Evolutionary conservation across 768 basidiomycete species (phyloP).

Genomic region (Russula brevipes): DNA sequence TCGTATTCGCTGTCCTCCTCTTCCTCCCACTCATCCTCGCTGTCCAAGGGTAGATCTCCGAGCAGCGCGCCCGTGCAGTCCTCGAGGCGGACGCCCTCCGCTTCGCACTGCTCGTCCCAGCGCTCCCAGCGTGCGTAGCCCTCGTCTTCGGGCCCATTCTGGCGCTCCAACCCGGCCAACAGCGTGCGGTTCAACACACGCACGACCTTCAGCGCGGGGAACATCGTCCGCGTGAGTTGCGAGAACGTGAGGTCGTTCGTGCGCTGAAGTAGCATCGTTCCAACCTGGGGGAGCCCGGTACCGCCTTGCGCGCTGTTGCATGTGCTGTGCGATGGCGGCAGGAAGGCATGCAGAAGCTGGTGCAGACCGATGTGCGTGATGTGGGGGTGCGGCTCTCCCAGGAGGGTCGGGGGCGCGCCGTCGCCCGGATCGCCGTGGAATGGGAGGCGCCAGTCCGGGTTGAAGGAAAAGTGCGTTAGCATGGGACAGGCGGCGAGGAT

Average conservation of each 20-base stretch:
- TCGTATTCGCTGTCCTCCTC: slow-evolving; percentile 30
- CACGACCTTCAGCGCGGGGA: slow-evolving; percentile 56
- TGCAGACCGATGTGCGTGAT: slow-evolving; percentile 64
- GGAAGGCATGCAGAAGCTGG: slow-evolving; percentile 64
- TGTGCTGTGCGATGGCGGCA: slow-evolving; percentile 46
- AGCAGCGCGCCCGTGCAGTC: slow-evolving; percentile 68
- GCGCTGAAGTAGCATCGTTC: slow-evolving; percentile 38
- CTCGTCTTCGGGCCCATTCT: slow-evolving; percentile 43
- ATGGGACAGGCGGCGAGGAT: slow-evolving; percentile 61
- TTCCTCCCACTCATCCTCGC: slow-evolving; percentile 32
- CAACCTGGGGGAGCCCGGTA: slow-evolving; percentile 37
- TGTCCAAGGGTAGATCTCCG: slow-evolving; percentile 40
- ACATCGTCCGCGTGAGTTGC: slow-evolving; percentile 48
- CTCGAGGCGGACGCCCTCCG: slow-evolving; percentile 54
- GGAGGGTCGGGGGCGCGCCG: slow-evolving; percentile 16
- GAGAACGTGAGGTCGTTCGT: slow-evolving; percentile 64
- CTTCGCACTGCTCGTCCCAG: slow-evolving; percentile 57
- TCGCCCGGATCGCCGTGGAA: slow-evolving; percentile 26
- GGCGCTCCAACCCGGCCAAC: slow-evolving; percentile 51
- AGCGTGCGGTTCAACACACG: slow-evolving; percentile 53
- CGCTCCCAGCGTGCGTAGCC: slow-evolving; percentile 54
- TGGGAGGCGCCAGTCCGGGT: slow-evolving; percentile 63
- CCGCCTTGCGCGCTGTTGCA: slow-evolving; percentile 33
- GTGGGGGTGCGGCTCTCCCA: slow-evolving; percentile 48
- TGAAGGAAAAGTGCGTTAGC: slow-evolving; percentile 62